Base-by-base conservation (phyloP, 2,329 filamentous ascomycete species). In the Blastomyces silverae region DNA sequence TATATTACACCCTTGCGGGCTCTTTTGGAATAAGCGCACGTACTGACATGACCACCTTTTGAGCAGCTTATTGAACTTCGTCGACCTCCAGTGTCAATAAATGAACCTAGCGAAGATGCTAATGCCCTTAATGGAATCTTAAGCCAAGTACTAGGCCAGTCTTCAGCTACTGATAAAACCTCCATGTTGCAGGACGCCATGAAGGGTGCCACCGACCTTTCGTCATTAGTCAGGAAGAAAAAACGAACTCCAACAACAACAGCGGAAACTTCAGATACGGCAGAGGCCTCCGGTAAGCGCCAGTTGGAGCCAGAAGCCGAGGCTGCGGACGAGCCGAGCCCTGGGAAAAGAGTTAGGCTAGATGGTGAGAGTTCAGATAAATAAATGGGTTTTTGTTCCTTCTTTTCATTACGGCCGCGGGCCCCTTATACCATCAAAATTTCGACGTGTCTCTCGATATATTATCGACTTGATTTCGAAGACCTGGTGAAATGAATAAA, bases 181-280 rank as follows among this genome's bases (percentile, higher is more conserved):
- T 80, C 80, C 22, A 78, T 79, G 61, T 75, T 87, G 31, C 56
- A 83, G 28, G 81, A 85, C 67, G 84, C 80, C 13, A 82, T 81
- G 1, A 80, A 81, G 69, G 76, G 75, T 17, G 85, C 85, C 7
- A 87, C 83, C 59, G 85, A 88, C 71, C 76, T 88, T 6, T 83
- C 80, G 20, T 79, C 82, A 0, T 74, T 88, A 61, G 82, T 88
- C 6, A 84, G 83, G 66, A 83, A 80, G 71, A 84, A 84, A 75
- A 77, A 79, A 65, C 71, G 70, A n/a, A 62, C 64, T 25, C 62
- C 63, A 61, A 67, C 68, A 48, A 67, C 68, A 48, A 66, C 11
- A n/a, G 25, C 60, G 50, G 65, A 58, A 11, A 17, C 46, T 37
- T 48, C 50, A 42, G 31, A 31, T 22, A 69, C 68, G 34, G 48